Base-by-base conservation (phyloP, 306 rosid genomes). In the Inga leiocalycina region DNA sequence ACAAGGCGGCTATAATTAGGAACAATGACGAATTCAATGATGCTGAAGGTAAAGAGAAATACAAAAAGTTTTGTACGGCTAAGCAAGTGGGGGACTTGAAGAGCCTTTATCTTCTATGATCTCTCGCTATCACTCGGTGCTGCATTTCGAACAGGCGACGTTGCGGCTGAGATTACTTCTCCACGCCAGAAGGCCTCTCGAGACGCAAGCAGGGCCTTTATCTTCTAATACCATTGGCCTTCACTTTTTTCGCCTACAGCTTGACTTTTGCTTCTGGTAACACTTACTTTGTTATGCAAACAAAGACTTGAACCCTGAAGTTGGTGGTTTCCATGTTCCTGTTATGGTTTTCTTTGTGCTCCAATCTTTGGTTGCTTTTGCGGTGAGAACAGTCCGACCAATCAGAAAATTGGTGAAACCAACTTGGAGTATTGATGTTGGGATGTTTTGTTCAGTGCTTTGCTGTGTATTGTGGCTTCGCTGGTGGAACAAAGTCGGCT, bases 41-140 rank as follows among this genome's bases (percentile, higher is more conserved):
- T 13, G 54, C 12, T 34, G 37, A 48, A 12, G 27, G 16, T 39
- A 49, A 79, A 37, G n/a, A 56, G 11, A 54, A 12, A 37, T 27
- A 56, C 8, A 49, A 76, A 2, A 10, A 61, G 2, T 44, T 35
- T n/a, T 81, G 54, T n/a, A 48, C 24, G 14, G 17, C 51, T 4
- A 41, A 65, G 24, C 34, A 78, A 78, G 82, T 78, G 75, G 48
- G 64, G 17, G 75, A 48, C 13, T 75, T 66, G 22, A 66, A 66
- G 64, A 27, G 15, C 30, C 30, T 27, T 27, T 27, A 27, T 27
- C 30, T 27, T 27, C 30, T 27, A 27, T 27, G 30, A 27, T 27
- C 30, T 27, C 30, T 27, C 30, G 30, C 30, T 27, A 27, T 27
- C 30, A 27, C 30, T 27, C 30, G 30, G 30, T 27, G 30, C 30